Base-by-base conservation (phyloP, 345 rosid genomes). In the Citropsis articulata region DNA sequence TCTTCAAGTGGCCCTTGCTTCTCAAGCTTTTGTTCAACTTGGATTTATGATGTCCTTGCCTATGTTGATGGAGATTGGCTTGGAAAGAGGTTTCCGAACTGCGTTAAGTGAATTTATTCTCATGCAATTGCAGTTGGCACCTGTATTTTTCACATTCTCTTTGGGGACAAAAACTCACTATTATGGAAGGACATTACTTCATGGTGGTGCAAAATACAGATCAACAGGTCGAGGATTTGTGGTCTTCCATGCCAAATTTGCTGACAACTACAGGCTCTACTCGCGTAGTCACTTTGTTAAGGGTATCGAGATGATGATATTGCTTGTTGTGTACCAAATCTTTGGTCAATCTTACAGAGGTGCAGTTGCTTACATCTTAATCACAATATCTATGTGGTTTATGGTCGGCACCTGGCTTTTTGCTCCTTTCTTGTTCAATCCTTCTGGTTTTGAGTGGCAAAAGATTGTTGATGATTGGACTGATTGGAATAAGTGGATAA, bases 321-420 rank as follows among this genome's bases (percentile, higher is more conserved):
- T 97, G 83, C 98, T 97, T 67, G 56, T 94, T 22, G 97, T 94
- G 60, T 97, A 97, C 81, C 86, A 94, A 80, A 92, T 97, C 33
- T 94, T 93, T 77, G 95, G 98, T 72, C 90, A 89, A 72, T 70
- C 94, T 38, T 94, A 97, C 80, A 92, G 98, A 89, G 91, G 98
- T 30, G 86, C 91, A 8, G 84, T 97, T 60, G 98, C 98, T 35
- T 97, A 97, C 83, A 81, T 97, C 66, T 80, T 97, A 84, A 94
- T 97, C 83, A 92, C 98, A 25, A 71, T 91, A 78, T 94, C 99
- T 6, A 91, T 97, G 95, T 97, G 99, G 99, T 97, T 97, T 84
- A 94, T 97, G 98, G 98, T 93, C 31, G 98, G 99, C 59, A 93
- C 98, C 16, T 94, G 99, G 98, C 98, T 97, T 64, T 97, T 97